Base-by-base conservation (phyloP, 2,329 filamentous ascomycete species). In the Lecanosticta acicola region DNA sequence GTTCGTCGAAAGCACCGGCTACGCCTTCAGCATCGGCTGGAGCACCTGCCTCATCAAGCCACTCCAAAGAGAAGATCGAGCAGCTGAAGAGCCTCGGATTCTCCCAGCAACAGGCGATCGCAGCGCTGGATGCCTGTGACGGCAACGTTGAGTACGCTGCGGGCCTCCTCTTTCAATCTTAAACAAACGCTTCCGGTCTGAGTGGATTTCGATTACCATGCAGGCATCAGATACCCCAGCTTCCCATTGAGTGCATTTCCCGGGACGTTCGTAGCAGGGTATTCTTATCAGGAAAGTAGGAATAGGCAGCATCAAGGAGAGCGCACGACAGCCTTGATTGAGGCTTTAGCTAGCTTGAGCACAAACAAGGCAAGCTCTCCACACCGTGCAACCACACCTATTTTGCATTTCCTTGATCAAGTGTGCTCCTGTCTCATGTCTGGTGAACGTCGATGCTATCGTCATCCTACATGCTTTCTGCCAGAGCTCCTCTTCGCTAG, bases 61-160 rank as follows among this genome's bases (percentile, higher is more conserved):
- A 73, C 62, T 78, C 74, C 17, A 78, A 80, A 40, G 81, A 84
- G 53, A 77, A 84, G 24, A 81, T 97, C 45, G 80, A 87, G 41
- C 84, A 84, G 59, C 78, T 97, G 32, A 77, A 85, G 39, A 78
- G 81, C 38, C 74, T 97, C 54, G 90, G 91, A 0, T 89, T 93
- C 55, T 79, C 83, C 1, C 76, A 83, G 43, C 78, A 85, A 50
- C 78, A 87, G 56, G 91, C 90, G 1, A 76, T 93, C 42, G 81
- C 84, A 49, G 89, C 90, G 2, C 72, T 98, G 41, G 80, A 89
- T 59, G 87, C 87, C 21, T 86, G 87, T 13, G 82, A 82, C 16
- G 91, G 93, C 16, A 87, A 97, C 60, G 80, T 96, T 5, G 87
- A 97, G 51, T 80, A 83, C 53, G 91, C 91, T n/a, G 90, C 89